Evolutionary conservation across 345 rosid genomes (phyloP).

Genomic region (Bretschneidera sinensis): DNA sequence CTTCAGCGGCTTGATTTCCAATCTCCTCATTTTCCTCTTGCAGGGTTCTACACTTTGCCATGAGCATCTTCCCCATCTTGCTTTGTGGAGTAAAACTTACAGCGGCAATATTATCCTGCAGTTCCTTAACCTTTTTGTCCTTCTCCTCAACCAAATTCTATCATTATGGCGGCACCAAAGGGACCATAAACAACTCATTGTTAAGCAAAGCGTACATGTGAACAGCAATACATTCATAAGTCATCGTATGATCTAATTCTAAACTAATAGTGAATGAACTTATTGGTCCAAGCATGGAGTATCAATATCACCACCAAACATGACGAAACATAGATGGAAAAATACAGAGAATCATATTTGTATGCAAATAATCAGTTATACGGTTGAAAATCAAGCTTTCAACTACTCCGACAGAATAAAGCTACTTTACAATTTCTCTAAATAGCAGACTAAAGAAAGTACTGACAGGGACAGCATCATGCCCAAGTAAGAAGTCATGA

Average conservation of each 20-base stretch:
- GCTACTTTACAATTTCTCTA: neutral
- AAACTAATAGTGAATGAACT: no score
- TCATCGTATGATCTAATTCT: neutral
- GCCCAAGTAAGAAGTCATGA: neutral
- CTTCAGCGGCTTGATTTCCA: conserved; percentile 93
- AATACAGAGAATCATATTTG: neutral
- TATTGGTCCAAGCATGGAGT: no score
- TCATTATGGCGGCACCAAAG: neutral
- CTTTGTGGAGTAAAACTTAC: conserved; percentile 85
- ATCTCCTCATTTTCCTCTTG: conserved; percentile 98
- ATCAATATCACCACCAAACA: neutral
- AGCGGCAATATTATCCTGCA: conserved; percentile 85
- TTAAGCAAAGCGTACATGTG: neutral
- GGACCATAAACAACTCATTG: neutral
- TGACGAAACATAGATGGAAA: neutral
- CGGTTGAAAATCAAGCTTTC: neutral
- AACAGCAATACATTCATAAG: neutral
- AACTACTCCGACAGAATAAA: no score
- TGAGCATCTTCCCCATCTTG: conserved; percentile 91
- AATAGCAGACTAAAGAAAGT: neutral
- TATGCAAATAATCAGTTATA: no score
- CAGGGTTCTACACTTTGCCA: conserved; percentile 89
- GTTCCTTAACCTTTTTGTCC: conserved; percentile 92
- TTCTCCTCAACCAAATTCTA: conserved; percentile 94
- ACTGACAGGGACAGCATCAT: neutral